Base-by-base conservation (phyloP, 192 early-diverging fungal species). In the Backusella circina region DNA sequence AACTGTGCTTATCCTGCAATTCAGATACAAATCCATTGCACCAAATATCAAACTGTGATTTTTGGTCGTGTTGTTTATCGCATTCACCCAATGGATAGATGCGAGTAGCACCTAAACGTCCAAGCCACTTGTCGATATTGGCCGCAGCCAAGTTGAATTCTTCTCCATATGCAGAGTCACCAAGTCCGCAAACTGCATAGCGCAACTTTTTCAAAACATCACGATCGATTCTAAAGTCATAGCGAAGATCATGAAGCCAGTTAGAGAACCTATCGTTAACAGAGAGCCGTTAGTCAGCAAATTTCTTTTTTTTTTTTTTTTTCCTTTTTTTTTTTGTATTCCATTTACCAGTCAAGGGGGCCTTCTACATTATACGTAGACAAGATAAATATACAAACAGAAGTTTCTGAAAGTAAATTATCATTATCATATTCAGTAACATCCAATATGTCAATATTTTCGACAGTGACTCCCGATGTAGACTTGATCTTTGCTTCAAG, bases 101-200 rank as follows among this genome's bases (percentile, higher is more conserved):
- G 65, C 89, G 83, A 12, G 81, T 83, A 5, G 87, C 92, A 7
- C 87, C 90, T 77, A 93, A 79, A 32, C 87, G 87, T 18, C 81
- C 79, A 35, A 93, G 64, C 83, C 85, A 91, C 65, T 86, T 84
- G 74, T 91, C 90, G 4, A 90, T 86, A 2, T 82, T 73, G 78
- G 82, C 76, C 12, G 90, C 83, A 71, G 85, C 87, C 7, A 80
- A 80, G 35, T 87, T 88, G 69, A 85, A 91, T 44, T 90, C 81
- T 4, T 90, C 89, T 13, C 82, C 84, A 75, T 92, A 93, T 13
- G 84, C 90, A 6, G 90, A 90, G 73, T 91, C 89, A 16, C 92
- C 92, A 38, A 93, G 77, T 38, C 92, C 92, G 83, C 89, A 93
- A 23, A 93, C 88, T 0, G 90, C 86, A 83, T 85, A 92, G 5